Evolutionary conservation across 2,329 filamentous ascomycete species (phyloP).

Genomic region (Fusarium tjaetaba): DNA sequence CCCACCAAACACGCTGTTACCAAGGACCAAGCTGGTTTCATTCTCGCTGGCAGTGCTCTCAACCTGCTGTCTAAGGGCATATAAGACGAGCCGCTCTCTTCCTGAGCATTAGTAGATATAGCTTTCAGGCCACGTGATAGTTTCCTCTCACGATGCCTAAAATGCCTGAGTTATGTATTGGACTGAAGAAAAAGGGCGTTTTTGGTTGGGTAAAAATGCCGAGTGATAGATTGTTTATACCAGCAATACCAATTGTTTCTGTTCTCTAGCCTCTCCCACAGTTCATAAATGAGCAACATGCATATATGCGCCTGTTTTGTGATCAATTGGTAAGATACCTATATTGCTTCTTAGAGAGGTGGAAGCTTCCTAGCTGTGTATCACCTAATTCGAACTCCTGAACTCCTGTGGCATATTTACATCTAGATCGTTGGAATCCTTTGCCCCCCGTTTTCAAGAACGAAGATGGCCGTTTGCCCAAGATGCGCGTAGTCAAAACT

Average conservation of each 20-base stretch:
- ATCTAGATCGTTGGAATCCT: background rate
- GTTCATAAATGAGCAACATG: background rate
- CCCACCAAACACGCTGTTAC: slow-evolving; percentile 88
- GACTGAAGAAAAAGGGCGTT: slow-evolving; percentile 36
- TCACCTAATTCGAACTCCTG: background rate
- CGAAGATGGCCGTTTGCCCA: background rate
- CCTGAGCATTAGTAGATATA: background rate
- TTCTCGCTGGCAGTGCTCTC: slow-evolving; percentile 91
- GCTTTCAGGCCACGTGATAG: background rate
- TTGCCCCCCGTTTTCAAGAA: background rate
- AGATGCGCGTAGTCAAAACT: background rate
- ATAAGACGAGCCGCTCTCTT: slow-evolving; percentile 23
- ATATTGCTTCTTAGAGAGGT: background rate
- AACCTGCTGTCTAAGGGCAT: slow-evolving; percentile 80
- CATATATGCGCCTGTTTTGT: background rate
- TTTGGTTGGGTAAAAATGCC: slow-evolving; percentile 40
- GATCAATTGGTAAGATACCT: background rate
- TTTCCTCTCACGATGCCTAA: background rate
- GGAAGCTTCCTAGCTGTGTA: background rate
- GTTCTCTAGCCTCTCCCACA: background rate
- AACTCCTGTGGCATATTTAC: background rate
- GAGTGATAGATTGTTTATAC: slow-evolving; percentile 43
- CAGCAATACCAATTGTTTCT: slow-evolving; percentile 41
- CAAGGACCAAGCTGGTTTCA: slow-evolving; percentile 90
- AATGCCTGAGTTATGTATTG: slow-evolving; percentile 26